These are phyloP conservation scores for Halenospora varia DNA, from an alignment of 495 filamentous ascomycete species.

Conservation along the genomic window DNA sequence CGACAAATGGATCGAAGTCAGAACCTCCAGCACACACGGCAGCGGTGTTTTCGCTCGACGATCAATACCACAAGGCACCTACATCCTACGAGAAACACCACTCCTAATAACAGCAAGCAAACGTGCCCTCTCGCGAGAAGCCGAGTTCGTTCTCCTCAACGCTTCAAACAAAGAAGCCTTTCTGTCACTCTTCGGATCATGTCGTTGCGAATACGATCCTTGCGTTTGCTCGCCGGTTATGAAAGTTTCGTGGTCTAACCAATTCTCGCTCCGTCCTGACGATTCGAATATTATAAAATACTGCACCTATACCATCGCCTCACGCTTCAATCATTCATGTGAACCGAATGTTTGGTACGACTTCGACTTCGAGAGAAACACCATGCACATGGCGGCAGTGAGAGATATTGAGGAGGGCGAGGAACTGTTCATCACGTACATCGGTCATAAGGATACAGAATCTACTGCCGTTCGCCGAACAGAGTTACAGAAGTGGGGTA, in stretches of 20 bases:
- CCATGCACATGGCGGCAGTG: neutral
- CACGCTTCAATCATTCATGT: neutral
- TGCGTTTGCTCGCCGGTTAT: neutral
- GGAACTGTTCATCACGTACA: neutral
- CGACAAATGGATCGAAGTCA: neutral
- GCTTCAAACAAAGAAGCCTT: neutral
- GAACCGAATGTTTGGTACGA: neutral
- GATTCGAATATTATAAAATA: neutral
- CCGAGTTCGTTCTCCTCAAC: neutral
- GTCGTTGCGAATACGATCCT: neutral
- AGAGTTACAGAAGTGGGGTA: no score
- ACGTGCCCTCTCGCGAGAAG: neutral
- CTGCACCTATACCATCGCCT: neutral
- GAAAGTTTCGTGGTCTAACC: neutral
- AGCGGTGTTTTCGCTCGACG: neutral
- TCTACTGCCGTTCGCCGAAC: no score
- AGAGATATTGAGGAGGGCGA: neutral
- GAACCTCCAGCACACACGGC: neutral
- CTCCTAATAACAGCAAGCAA: neutral
- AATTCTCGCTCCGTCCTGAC: neutral
- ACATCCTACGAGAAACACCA: neutral
- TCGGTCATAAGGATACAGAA: no score
- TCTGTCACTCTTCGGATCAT: neutral
- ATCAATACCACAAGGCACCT: neutral
- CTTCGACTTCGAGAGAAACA: neutral